Base-by-base conservation (phyloP, 2,329 filamentous ascomycete species). In the Clonostachys rhizophaga region DNA sequence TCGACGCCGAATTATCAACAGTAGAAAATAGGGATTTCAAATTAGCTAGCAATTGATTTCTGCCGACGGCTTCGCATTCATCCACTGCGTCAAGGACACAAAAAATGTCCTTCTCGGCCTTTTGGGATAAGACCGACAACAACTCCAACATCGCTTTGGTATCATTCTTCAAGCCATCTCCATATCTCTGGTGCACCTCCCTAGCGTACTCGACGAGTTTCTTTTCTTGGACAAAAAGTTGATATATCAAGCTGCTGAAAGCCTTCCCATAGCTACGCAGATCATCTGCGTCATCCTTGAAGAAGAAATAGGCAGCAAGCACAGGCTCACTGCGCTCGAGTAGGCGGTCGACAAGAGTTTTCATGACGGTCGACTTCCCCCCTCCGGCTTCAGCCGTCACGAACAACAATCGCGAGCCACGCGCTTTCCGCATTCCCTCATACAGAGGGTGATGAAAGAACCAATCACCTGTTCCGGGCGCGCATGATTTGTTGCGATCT, bases 361-460 rank as follows among this genome's bases (percentile, higher is more conserved):
- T 43, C 42, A 43, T 43, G 11, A 43, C 42, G 16, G 42, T 43
- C 17, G 42, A 43, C 30, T 43, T 43, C 5, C 42, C 42, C 7
- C 42, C 42, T 1, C 42, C 42, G 6, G 42, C 42, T 11, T 43
- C 42, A 5, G 42, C 42, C 10, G 20, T 43, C 42, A 43, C 11
- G 3, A 43, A 43, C 9, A 43, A 16, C 24, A 43, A 16, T 6
- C 34, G 42, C 5, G 42, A n/a, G 13, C 42, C 42, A 4, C 30
- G 24, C 18, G 18, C 17, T 5, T 43, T 12, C 16, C 16, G 42
- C n/a, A 43, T 30, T 43, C n/a, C 30, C 12, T 13, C 18, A 30
- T 43, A 43, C 24, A 24, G 42, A 13, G 10, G 17, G 24, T 43
- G 17, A 5, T 34, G 17, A 5, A 43, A 43, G 42, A 43, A 43